Percentiles rank a stretch among this genome's conserved stretches.
These are phyloP conservation scores for Xanthoceras sorbifolium DNA, from an alignment of 345 rosid genomes.

Conservation along the genomic window DNA sequence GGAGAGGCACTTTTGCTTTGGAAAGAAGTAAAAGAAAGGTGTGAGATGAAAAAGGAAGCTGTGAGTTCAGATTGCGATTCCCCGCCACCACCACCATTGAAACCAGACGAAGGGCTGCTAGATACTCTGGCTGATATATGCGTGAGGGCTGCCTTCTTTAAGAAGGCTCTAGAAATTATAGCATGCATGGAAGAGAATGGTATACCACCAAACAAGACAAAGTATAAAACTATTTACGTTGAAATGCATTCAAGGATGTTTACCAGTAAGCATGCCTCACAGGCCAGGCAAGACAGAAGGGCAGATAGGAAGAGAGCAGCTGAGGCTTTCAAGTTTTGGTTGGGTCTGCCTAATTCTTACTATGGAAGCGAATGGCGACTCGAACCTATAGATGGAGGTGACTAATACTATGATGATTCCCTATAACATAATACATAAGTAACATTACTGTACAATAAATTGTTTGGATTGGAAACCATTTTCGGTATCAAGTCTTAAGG, in stretches of 20 bases:
- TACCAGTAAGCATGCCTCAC: conserved; percentile 94
- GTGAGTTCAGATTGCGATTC: conserved; percentile 37
- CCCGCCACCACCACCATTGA: conserved; percentile 48
- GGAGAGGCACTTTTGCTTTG: conserved; percentile 93
- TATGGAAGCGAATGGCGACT: conserved; percentile 85
- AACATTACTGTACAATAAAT: conserved; percentile 6
- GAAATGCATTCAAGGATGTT: conserved; percentile 99
- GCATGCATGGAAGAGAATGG: conserved; percentile 95
- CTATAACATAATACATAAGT: conserved; percentile 1
- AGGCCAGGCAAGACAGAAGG: conserved; percentile 75
- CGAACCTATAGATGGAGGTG: conserved; percentile 37
- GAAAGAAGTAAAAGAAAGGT: conserved; percentile 84
- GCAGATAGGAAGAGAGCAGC: conserved; percentile 84
- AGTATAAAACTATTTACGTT: conserved; percentile 81
- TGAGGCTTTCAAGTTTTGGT: conserved; percentile 97
- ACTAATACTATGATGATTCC: conserved; percentile 11
- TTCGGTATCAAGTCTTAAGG: background rate
- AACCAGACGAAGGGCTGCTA: conserved; percentile 73
- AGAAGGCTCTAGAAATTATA: conserved; percentile 84
- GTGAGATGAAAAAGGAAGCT: conserved; percentile 33
- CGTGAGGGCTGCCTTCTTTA: conserved; percentile 88
- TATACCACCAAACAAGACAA: conserved; percentile 80
- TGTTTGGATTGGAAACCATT: background rate
- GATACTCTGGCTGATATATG: conserved; percentile 82
- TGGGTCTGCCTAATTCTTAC: conserved; percentile 91